Conservation (phyloP, 1,139 yeast genomes). For the Lizanozyma gosingica region DNA sequence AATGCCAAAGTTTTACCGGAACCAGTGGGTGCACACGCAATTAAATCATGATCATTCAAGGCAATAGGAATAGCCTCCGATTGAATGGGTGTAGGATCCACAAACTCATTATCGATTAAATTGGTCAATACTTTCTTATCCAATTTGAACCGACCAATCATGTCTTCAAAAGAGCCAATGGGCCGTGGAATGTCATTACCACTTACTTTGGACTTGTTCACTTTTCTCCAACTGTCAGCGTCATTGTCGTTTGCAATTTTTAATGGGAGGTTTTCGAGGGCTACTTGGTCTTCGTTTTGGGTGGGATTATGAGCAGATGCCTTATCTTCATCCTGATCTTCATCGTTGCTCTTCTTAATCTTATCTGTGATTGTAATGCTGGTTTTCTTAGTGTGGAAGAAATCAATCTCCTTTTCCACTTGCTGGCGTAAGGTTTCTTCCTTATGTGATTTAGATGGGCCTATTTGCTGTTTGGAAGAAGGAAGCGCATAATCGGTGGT, state of each 20-base stretch:
- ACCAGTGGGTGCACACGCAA: conserved; percentile 93
- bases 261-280: conserved; percentile 26
- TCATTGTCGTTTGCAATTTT: conserved; percentile 46
- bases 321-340: conserved; percentile 13
- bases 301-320: conserved; percentile 3
- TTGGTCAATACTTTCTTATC: conserved; percentile 57
- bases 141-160: conserved; percentile 57
- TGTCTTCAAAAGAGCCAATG: conserved; percentile 79
- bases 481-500: conserved; percentile 40
- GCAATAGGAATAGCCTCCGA: conserved; percentile 74
- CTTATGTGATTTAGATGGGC: conserved; percentile 17
- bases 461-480: conserved; percentile 11
- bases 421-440: conserved; percentile 31
- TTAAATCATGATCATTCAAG: conserved; percentile 54
- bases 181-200: conserved; percentile 83
- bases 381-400: conserved; percentile 51
- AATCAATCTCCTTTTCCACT: conserved; percentile 58
- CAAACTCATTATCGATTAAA: conserved; percentile 59
- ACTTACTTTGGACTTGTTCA: conserved; percentile 52
- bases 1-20: conserved; percentile 91
- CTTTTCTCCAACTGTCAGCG: conserved; percentile 47
- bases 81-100: conserved; percentile 88
- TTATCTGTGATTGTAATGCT: conserved; percentile 7
- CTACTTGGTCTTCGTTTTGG: conserved; percentile 14
- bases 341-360: conserved; percentile 7